Conservation (phyloP, 352 stramenopile genomes). For the Globisporangium heterothallicum region DNA sequence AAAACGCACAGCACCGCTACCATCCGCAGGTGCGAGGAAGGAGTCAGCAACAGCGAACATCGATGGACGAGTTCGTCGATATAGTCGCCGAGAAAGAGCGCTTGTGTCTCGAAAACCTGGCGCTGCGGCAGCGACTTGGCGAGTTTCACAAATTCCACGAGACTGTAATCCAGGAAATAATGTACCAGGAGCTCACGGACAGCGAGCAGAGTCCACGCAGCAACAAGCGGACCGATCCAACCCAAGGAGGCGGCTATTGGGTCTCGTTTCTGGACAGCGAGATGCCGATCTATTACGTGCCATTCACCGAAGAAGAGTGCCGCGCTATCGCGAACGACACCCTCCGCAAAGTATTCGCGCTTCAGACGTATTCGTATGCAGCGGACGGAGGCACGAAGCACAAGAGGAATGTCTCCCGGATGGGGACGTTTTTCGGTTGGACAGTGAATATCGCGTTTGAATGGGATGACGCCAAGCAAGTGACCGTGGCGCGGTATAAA, state of each 20-base stretch:
- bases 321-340: not conserved
- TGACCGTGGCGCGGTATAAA: slow-evolving; percentile 5
- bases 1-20: too few relatives aligned
- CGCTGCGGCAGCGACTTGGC: not conserved
- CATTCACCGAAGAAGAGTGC: slow-evolving; percentile 9
- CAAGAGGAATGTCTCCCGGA: too few relatives aligned
- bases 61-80: not conserved
- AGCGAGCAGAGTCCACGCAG: not conserved
- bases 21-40: not conserved
- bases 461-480: not conserved
- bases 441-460: not conserved
- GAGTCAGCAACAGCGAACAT: not conserved
- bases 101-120: not conserved
- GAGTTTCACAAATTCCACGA: not conserved
- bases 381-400: too few relatives aligned
- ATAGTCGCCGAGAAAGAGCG: slow-evolving; percentile 8
- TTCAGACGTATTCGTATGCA: not conserved
- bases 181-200: too few relatives aligned
- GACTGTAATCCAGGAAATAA: too few relatives aligned
- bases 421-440: slow-evolving; percentile 11
- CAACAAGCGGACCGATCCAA: not conserved
- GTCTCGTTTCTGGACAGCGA: slow-evolving; percentile 5
- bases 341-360: not conserved
- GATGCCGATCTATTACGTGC: slow-evolving; percentile 5
- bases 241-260: not conserved